These are phyloP conservation scores for Calocybe gambosa DNA, from an alignment of 1,284 basidiomycete species.

Conservation along the genomic window DNA sequence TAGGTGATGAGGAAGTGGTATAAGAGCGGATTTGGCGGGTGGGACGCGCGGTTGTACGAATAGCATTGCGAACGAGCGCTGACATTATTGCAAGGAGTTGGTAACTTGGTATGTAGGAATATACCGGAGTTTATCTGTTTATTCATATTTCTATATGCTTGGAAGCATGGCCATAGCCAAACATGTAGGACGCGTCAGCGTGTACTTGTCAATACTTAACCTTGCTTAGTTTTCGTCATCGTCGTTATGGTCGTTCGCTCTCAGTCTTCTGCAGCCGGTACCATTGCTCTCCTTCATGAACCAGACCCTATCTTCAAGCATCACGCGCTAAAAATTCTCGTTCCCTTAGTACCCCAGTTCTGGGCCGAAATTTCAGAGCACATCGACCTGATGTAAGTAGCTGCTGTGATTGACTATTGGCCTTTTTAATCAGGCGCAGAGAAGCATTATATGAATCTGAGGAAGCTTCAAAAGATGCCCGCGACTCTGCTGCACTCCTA, in stretches of 20 bases:
- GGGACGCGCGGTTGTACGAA: slow-evolving; percentile 41
- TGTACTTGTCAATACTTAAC: slow-evolving; percentile 16
- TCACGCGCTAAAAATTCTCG: slow-evolving; percentile 82
- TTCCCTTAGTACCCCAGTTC: slow-evolving; percentile 83
- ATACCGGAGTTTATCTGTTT: slow-evolving; percentile 24
- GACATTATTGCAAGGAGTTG: slow-evolving; percentile 41
- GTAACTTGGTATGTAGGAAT: slow-evolving; percentile 23
- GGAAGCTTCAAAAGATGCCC: slow-evolving; percentile 65
- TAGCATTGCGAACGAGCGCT: slow-evolving; percentile 41
- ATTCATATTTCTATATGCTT: slow-evolving; percentile 25
- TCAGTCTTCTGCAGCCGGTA: slow-evolving; percentile 81
- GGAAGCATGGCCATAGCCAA: slow-evolving; percentile 21
- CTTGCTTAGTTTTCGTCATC: slow-evolving; percentile 13
- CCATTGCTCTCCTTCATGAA: slow-evolving; percentile 84
- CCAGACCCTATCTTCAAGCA: slow-evolving; percentile 84
- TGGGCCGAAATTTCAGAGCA: slow-evolving; percentile 98
- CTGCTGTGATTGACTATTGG: slow-evolving; percentile 13
- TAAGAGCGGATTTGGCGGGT: slow-evolving; percentile 28
- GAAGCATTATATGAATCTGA: slow-evolving; percentile 85
- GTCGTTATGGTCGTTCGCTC: slow-evolving; percentile 53
- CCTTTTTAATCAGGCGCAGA: slow-evolving; percentile 36
- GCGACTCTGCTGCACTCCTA: slow-evolving; percentile 80
- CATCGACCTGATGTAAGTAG: slow-evolving; percentile 78
- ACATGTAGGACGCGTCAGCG: slow-evolving; percentile 37
- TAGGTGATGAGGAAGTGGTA: slow-evolving; percentile 22